A percentile compares a stretch with the other conserved stretches of the same genome.
Evolutionary conservation across 805 yeast species (phyloP).

Genomic region (Wickerhamomyces rabaulensis): DNA sequence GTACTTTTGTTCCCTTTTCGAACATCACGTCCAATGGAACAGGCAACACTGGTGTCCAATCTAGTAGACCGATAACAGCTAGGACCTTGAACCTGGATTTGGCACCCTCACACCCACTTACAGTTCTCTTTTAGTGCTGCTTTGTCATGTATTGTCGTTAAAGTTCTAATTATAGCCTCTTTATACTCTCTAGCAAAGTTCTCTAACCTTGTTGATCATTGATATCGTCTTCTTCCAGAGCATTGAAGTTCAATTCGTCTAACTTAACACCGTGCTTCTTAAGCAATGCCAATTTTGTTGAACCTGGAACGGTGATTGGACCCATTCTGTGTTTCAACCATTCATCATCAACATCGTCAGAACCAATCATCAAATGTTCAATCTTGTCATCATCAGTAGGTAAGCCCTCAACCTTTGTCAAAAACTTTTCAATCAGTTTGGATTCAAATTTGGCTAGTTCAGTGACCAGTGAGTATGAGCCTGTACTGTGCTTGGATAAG

Average conservation of each 20-base stretch:
- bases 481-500: neutral
- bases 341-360: conserved; percentile 19
- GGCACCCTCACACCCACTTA: too few species aligned
- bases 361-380: conserved; percentile 14
- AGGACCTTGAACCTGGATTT: too few species aligned
- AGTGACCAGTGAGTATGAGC: conserved; percentile 11
- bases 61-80: too few species aligned
- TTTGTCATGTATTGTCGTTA: too few species aligned
- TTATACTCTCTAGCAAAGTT: too few species aligned
- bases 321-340: conserved; percentile 20
- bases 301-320: conserved; percentile 15
- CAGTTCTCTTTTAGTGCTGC: too few species aligned
- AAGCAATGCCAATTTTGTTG: conserved; percentile 6
- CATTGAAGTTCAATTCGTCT: neutral
- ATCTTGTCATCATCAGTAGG: conserved; percentile 9
- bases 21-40: neutral
- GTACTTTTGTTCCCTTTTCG: neutral
- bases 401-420: neutral
- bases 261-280: conserved; percentile 4
- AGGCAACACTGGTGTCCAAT: too few species aligned
- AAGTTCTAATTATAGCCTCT: too few species aligned
- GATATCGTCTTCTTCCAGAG: neutral
- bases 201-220: too few species aligned
- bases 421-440: conserved; percentile 8
- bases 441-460: conserved; percentile 16